phyloP scores from a whole-genome alignment of 352 stramenopile species.

The Pythium angustatum region DNA sequence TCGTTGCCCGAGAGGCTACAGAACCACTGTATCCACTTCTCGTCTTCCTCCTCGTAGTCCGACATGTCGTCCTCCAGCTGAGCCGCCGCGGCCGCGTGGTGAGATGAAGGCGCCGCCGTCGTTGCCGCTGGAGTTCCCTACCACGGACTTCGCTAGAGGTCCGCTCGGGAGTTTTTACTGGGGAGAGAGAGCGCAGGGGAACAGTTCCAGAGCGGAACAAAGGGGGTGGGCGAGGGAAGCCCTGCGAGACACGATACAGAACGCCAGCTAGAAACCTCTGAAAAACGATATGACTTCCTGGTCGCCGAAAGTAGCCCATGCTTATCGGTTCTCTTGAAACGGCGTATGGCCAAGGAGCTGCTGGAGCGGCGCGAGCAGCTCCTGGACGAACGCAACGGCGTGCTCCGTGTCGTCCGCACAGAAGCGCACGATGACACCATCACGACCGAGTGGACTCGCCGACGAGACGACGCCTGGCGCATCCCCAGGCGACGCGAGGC shows the following conservation, averaged over 20 bases:
- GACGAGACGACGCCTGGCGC: constrained; percentile 64
- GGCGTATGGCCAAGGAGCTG: constrained; percentile 60
- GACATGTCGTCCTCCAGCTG: constrained; percentile 59
- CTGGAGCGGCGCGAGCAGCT: constrained; percentile 56
- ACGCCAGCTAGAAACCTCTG: background rate
- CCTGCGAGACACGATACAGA: constrained; percentile 18
- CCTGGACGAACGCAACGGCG: constrained; percentile 60
- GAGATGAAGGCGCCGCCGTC: constrained; percentile 16
- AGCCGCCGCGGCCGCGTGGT: constrained; percentile 26
- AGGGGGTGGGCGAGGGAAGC: constrained; percentile 25
- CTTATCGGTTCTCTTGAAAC: constrained; percentile 77
- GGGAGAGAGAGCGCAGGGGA: constrained; percentile 5
- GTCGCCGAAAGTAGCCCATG: background rate
- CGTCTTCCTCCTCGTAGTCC: constrained; percentile 90
- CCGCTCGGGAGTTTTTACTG: constrained; percentile 21
- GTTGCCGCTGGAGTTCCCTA: constrained; percentile 13
- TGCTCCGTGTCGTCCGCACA: constrained; percentile 62
- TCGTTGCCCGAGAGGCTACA: constrained; percentile 91
- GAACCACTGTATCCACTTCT: constrained; percentile 94
- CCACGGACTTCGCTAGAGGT: constrained; percentile 12
- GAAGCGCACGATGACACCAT: constrained; percentile 76
- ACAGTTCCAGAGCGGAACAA: background rate
- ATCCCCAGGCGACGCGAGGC: constrained; percentile 44
- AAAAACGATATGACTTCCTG: constrained; percentile 6
- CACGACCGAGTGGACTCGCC: constrained; percentile 61